Conservation (phyloP, 352 stramenopile genomes). For the Plasmopara muralis region DNA sequence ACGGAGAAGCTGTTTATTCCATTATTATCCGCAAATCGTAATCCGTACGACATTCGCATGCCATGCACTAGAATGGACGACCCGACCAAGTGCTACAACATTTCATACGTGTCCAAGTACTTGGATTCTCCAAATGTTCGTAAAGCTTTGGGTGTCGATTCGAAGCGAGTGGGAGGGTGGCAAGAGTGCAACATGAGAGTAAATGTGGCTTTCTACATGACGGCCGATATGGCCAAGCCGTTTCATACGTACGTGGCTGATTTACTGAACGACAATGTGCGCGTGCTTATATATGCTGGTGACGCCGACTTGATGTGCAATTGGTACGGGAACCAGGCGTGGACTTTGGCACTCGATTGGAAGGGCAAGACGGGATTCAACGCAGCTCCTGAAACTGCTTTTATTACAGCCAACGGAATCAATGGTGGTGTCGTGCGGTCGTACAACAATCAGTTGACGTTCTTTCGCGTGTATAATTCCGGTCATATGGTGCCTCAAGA, state of each 20-base stretch:
- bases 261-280: conserved; percentile 63
- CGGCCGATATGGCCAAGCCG: no score
- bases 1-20: neutral
- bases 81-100: conserved; percentile 3
- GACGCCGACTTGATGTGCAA: conserved; percentile 93
- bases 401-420: conserved; percentile 18
- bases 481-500: conserved; percentile 94
- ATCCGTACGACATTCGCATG: neutral
- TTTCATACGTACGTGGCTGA: no score
- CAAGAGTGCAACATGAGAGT: no score
- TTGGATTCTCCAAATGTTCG: no score
- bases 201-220: no score
- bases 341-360: conserved; percentile 91
- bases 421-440: conserved; percentile 42
- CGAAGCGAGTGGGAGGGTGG: no score
- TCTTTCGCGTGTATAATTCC: conserved; percentile 91
- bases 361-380: conserved; percentile 85
- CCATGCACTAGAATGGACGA: conserved; percentile 7
- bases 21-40: neutral
- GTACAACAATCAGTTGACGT: conserved; percentile 70
- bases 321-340: conserved; percentile 94
- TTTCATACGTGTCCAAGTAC: neutral
- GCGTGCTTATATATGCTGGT: conserved; percentile 70
- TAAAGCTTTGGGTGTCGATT: no score
- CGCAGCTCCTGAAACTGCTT: conserved; percentile 23